Evolutionary conservation across 148 eudicot species (phyloP).

Genomic region (Rhododendron griersonianum): DNA sequence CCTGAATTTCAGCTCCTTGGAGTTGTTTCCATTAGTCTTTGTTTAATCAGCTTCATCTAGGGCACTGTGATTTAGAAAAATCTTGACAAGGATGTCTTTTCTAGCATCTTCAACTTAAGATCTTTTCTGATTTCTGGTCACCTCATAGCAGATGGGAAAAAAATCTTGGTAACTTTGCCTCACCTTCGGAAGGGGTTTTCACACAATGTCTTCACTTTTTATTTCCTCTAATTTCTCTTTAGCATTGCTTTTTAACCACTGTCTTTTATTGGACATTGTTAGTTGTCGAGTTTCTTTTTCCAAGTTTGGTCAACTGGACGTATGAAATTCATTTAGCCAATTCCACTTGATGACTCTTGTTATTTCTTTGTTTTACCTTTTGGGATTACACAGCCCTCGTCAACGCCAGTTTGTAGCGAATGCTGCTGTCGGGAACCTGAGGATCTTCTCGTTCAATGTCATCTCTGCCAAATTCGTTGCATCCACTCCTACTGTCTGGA

Average conservation of each 20-base stretch:
- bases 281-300: neutral
- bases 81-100: neutral
- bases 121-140: neutral
- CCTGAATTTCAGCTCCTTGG: neutral
- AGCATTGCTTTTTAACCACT: neutral
- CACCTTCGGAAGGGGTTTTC: neutral
- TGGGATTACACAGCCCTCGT: slow-evolving; percentile 21
- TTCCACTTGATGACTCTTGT: neutral
- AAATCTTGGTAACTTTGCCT: neutral
- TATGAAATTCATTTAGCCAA: neutral
- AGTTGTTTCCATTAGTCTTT: neutral
- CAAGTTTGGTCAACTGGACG: neutral
- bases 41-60: neutral
- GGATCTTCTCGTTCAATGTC: slow-evolving; percentile 58
- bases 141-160: neutral
- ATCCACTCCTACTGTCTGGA: slow-evolving; percentile 81
- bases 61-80: neutral
- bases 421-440: slow-evolving; percentile 61
- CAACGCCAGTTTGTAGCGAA: slow-evolving; percentile 36
- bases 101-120: neutral
- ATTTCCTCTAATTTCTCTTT: neutral
- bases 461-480: slow-evolving; percentile 47
- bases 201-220: neutral
- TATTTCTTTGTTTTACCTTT: neutral
- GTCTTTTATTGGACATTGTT: neutral